Percentiles rank a stretch among this genome's conserved stretches.
Evolutionary conservation across 306 rosid genomes (phyloP).

Genomic region (Prunus padus): DNA sequence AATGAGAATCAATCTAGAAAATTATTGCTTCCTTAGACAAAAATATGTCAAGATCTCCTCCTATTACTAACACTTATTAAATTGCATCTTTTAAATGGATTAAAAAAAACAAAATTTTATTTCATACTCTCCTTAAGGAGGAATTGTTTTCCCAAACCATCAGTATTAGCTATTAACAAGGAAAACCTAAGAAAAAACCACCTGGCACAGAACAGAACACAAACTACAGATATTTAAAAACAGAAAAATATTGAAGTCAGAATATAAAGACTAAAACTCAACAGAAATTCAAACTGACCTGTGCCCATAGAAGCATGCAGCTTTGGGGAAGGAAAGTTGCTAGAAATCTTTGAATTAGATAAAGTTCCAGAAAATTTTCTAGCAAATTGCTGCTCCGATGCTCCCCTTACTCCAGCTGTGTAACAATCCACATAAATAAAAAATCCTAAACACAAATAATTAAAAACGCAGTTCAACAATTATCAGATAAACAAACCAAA

Average conservation of each 20-base stretch:
- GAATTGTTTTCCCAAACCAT: background rate
- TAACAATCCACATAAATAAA: conserved; percentile 1
- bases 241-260: background rate
- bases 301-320: conserved; percentile 51
- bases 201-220: background rate
- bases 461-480: background rate
- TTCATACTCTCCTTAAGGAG: background rate
- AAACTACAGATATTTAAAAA: background rate
- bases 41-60: background rate
- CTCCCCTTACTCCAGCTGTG: conserved; percentile 56
- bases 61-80: background rate
- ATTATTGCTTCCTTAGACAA: background rate
- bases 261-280: background rate
- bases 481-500: conserved; percentile 51
- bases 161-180: background rate
- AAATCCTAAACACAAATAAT: background rate
- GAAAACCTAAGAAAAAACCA: background rate
- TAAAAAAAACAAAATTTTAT: background rate
- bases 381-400: conserved; percentile 54
- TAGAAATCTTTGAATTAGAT: conserved; percentile 50
- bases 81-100: background rate
- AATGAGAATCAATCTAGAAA: conserved; percentile 19
- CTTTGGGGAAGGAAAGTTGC: conserved; percentile 58
- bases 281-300: conserved; percentile 45
- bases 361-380: conserved; percentile 58